A percentile compares a stretch with the other conserved stretches of the same genome.
phyloP scores from a whole-genome alignment of 2,329 filamentous ascomycete species.

The Cladosporium cucumerinum region DNA sequence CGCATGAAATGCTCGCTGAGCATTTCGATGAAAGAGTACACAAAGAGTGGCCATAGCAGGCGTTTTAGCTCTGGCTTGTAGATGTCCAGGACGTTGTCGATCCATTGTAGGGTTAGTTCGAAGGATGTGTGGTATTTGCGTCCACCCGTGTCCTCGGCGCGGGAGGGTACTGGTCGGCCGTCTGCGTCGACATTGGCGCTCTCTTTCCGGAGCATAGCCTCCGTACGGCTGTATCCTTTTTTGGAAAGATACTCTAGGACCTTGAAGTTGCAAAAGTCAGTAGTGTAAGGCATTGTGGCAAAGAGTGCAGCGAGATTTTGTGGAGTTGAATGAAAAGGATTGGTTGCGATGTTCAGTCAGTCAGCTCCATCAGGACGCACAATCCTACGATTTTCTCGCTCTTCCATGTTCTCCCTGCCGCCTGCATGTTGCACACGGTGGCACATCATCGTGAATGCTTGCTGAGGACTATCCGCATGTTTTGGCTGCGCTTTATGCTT shows the following conservation, averaged over 20 bases:
- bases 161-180: slow-evolving; percentile 67
- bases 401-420: not conserved
- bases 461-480: not conserved
- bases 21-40: slow-evolving; percentile 85
- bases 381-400: not conserved
- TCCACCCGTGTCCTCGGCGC: slow-evolving; percentile 65
- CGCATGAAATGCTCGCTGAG: slow-evolving; percentile 67
- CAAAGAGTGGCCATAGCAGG: slow-evolving; percentile 87
- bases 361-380: not conserved
- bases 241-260: slow-evolving; percentile 95
- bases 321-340: not conserved
- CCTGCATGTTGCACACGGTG: not conserved
- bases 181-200: slow-evolving; percentile 78
- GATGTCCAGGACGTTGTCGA: slow-evolving; percentile 86
- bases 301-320: not conserved
- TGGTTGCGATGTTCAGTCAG: not conserved
- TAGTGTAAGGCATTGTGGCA: not conserved
- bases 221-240: slow-evolving; percentile 88
- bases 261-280: slow-evolving; percentile 38
- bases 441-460: not conserved
- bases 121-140: slow-evolving; percentile 76
- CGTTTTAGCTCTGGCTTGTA: slow-evolving; percentile 93
- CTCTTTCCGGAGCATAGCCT: slow-evolving; percentile 88
- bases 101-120: slow-evolving; percentile 56
- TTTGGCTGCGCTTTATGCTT: not conserved